These are phyloP conservation scores for Oligophagozyma castellii DNA, from an alignment of 1,139 yeast genomes.

Conservation along the genomic window DNA sequence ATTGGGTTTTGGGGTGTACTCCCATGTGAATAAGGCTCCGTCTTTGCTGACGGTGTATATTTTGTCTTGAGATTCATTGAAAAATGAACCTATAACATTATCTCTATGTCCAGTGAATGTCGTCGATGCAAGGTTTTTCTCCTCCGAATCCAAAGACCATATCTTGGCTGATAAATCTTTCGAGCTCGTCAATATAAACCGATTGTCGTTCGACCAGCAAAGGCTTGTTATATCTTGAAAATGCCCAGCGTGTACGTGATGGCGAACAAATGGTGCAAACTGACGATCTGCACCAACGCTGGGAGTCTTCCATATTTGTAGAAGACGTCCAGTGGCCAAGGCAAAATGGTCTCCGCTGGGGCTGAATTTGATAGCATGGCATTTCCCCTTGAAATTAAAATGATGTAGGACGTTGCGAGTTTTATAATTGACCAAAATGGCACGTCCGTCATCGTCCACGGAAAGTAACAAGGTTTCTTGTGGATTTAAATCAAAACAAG, in stretches of 20 bases:
- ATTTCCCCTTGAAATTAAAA: constrained; percentile 78
- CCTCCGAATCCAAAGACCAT: constrained; percentile 65
- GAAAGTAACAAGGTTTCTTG: constrained; percentile 74
- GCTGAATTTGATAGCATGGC: constrained; percentile 64
- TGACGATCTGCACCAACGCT: constrained; percentile 59
- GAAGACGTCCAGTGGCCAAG: constrained; percentile 63
- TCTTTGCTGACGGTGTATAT: constrained; percentile 88
- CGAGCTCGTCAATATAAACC: constrained; percentile 75
- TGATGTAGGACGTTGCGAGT: constrained; percentile 87
- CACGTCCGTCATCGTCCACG: constrained; percentile 87
- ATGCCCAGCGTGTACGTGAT: constrained; percentile 86
- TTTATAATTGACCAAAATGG: constrained; percentile 73
- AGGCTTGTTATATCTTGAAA: constrained; percentile 66
- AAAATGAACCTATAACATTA: constrained; percentile 74
- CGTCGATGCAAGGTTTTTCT: constrained; percentile 61
- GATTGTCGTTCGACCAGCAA: constrained; percentile 82
- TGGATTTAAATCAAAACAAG: constrained; percentile 65
- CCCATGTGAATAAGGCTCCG: constrained; percentile 92
- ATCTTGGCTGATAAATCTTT: constrained; percentile 83
- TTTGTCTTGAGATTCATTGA: constrained; percentile 71
- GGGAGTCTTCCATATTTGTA: constrained; percentile 94
- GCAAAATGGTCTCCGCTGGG: constrained; percentile 87
- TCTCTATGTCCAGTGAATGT: constrained; percentile 90
- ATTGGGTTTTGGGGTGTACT: constrained; percentile 45
- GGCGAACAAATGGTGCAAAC: constrained; percentile 91